Conservation (phyloP, 345 rosid genomes). For the Citrus mangshanensis region DNA sequence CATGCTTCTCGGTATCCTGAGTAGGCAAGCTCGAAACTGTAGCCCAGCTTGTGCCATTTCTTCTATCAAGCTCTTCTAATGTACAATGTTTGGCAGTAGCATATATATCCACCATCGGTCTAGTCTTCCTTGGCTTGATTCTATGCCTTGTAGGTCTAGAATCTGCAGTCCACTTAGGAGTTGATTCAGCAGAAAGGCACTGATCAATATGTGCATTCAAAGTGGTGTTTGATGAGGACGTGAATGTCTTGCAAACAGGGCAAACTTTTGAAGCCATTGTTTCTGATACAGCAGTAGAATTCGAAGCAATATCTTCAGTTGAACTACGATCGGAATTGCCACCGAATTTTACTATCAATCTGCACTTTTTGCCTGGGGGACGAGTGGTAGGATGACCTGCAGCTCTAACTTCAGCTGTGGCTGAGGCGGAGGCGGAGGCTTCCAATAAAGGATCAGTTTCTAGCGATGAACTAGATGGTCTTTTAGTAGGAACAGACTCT, state of each 20-base stretch:
- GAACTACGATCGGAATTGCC: constrained; percentile 54
- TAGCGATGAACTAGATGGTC: constrained; percentile 34
- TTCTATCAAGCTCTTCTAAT: constrained; percentile 82
- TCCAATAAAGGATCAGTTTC: constrained; percentile 30
- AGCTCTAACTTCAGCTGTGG: constrained; percentile 27
- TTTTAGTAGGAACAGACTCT: constrained; percentile 39
- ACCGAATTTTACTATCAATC: constrained; percentile 68
- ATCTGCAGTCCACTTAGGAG: constrained; percentile 57
- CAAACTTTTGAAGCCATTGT: constrained; percentile 82
- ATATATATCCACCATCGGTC: constrained; percentile 82
- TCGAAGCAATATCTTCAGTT: constrained; percentile 64
- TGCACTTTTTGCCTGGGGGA: constrained; percentile 59
- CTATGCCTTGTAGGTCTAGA: constrained; percentile 60
- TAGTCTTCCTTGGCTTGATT: constrained; percentile 70
- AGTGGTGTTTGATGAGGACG: constrained; percentile 94
- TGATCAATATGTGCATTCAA: constrained; percentile 99
- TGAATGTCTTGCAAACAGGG: constrained; percentile 98
- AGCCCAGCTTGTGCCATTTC: constrained; percentile 80
- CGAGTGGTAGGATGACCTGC: constrained; percentile 28
- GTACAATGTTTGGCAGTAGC: constrained; percentile 64
- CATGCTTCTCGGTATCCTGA: constrained; percentile 35
- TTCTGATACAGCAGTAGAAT: constrained; percentile 54
- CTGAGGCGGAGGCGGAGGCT: constrained; percentile 14
- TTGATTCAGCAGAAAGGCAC: constrained; percentile 77
- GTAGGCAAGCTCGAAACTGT: constrained; percentile 39